Evolutionary conservation across 2,329 filamentous ascomycete species (phyloP), one percentile per base, ranked within the genome.

Genomic region (Tricladium varicosporioides): DNA sequence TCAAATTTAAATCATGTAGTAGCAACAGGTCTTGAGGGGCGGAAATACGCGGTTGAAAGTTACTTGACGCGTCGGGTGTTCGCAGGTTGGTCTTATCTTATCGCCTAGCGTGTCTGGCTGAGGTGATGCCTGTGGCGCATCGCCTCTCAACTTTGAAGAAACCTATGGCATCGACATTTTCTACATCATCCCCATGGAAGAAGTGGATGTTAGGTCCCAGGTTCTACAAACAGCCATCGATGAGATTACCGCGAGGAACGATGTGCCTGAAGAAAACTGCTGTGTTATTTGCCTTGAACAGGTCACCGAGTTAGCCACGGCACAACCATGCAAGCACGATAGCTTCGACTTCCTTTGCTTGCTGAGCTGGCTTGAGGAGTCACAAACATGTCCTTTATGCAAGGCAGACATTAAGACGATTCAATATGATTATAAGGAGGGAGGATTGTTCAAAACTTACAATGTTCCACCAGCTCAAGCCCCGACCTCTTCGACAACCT

Each of bases 271-370:
- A 58, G 68, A 70, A 57, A 75, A 80, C 61, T 84, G 80, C 67
- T 97, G 92, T 72, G 91, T 95, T 61, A 94, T 97, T 72, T 97
- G 92, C 72, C 84, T 97, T 59, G 89, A 93, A 56, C 69, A 75
- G 53, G 79, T 96, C 67, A 83, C 84, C 9, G 89, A 94, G 66
- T 75, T 83, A 52, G 91, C 89, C 61, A 78, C 87, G 51, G 83
- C 89, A 7, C 75, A 81, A 16, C 92, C 92, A 7, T 97, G 92
- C 76, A 80, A 83, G 44, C 92, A 97, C 75, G 75, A 78, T 56
- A 84, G 86, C 64, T 96, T 95, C 70, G 92, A 97, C 76, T 95
- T 92, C 69, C 72, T 91, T 11, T 97, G 92, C 71, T 81, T 96
- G 5, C 74, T 87, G 18, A 92, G 81, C 73, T 97, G 93, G 92